Evolutionary conservation across 225 moss, liverwort and hornwort species (phyloP), one percentile per base, ranked within the genome.

Genomic region (Polytrichum formosum): DNA sequence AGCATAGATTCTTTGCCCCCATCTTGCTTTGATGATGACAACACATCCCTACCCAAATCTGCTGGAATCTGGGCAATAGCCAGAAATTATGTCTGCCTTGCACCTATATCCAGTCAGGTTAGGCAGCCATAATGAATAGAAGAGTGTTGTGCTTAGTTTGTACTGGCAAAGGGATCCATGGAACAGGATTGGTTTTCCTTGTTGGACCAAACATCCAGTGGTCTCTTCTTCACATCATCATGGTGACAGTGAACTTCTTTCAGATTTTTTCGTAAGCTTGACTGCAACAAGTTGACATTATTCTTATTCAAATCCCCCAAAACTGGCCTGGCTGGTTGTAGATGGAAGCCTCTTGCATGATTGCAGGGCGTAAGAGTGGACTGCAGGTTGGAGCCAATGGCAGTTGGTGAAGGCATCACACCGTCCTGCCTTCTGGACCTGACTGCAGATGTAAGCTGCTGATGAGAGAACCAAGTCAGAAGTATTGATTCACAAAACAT

Each of bases 261-360:
- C 21, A 66, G 65, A 31, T 69, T 66, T 28, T 71, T 69, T 53
- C 56, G 61, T 37, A 73, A 66, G 27, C 66, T 56, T 65, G 74
- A 67, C 46, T 69, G 76, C 28, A 76, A 7, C 62, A 72, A 37
- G 53, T 72, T 64, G 27, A 64, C 27, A 27, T 5, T 64, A 29
- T 76, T 84, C 26, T 35, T 71, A 1, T 66, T 76, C 54, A 79
- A 20, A 20, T 82, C 79, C 22, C 78, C 73, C 22, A 82, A 66
- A 26, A 29, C 71, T 37, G 68, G 55, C 65, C 74, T 73, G 55
- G 76, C 71, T 54, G 81, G 85, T 74, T 69, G 71, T 30, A 71
- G 70, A 71, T 67, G 67, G 55, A 7, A 18, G 37, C 22, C 71
- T 37, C 61, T 72, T 58, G 59, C 29, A 7, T 46, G 75, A 63